phyloP scores from a whole-genome alignment of 2,329 filamentous ascomycete genomes.

The Pseudopyricularia cyperi region DNA sequence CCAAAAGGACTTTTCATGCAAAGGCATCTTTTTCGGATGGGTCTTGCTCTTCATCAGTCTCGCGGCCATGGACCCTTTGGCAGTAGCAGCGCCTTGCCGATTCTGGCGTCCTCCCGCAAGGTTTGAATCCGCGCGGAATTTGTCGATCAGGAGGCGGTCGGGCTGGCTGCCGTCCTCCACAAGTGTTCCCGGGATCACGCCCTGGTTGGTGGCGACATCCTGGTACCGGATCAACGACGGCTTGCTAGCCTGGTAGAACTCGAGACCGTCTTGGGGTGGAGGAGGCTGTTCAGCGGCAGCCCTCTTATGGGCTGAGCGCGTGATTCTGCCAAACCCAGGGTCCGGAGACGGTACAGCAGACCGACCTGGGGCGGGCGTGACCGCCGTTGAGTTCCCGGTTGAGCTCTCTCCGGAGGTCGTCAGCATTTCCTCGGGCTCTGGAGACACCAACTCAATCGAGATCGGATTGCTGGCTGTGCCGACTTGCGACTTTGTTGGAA shows the following conservation, averaged over 20 bases:
- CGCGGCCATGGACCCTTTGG: background rate
- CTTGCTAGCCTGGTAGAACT: background rate
- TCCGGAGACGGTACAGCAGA: background rate
- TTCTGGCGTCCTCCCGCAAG: constrained; percentile 9
- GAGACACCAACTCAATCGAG: background rate
- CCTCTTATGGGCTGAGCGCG: background rate
- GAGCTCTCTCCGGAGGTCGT: background rate
- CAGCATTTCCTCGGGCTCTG: background rate
- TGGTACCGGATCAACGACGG: background rate
- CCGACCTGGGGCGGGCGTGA: background rate
- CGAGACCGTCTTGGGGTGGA: background rate
- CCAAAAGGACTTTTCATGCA: background rate
- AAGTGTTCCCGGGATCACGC: background rate
- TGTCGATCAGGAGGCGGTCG: constrained; percentile 1
- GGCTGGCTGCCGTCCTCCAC: background rate
- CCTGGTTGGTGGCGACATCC: background rate
- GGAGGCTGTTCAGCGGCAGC: background rate
- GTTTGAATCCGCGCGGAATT: constrained; percentile 19
- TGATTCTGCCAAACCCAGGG: background rate
- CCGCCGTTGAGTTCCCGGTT: background rate
- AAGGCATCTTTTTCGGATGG: background rate
- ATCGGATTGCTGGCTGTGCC: background rate
- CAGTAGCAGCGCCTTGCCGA: background rate
- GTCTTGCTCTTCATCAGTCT: background rate
- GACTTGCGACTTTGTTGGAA: too few relatives aligned